A percentile compares a stretch with the other conserved stretches of the same genome.
phyloP scores from a whole-genome alignment of 192 early-diverging fungal genomes.

The Lobosporangium transversale region DNA sequence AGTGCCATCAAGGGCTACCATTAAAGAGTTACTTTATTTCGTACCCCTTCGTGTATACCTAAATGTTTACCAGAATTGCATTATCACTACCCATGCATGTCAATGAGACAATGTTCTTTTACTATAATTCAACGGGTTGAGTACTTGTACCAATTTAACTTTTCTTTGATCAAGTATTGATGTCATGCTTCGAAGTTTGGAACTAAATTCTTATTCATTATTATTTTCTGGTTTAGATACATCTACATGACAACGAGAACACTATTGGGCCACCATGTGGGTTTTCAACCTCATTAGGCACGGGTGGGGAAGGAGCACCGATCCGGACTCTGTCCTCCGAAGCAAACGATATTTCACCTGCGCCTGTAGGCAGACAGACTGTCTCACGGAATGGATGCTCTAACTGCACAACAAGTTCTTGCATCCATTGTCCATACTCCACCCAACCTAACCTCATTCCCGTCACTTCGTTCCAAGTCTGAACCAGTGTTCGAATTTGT shows the following conservation, averaged over 20 bases:
- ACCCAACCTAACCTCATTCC: constrained; percentile 9
- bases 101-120: no score
- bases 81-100: no score
- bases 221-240: neutral
- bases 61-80: no score
- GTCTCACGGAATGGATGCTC: constrained; percentile 15
- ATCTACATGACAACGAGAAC: neutral
- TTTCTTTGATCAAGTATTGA: no score
- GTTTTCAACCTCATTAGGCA: neutral
- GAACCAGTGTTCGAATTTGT: constrained; percentile 4
- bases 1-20: no score
- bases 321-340: constrained; percentile 8
- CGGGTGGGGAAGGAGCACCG: neutral
- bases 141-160: no score
- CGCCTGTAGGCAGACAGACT: neutral
- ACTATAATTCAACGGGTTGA: no score
- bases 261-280: neutral
- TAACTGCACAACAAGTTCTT: neutral
- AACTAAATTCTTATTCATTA: no score
- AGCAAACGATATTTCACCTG: constrained; percentile 15
- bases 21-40: no score
- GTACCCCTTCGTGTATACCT: no score
- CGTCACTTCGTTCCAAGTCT: constrained; percentile 17
- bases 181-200: no score
- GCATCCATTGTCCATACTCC: constrained; percentile 20